A percentile compares a stretch with the other conserved stretches of the same genome.
Conservation (phyloP, 495 filamentous ascomycete species). For the Trichoderma gamsii region DNA sequence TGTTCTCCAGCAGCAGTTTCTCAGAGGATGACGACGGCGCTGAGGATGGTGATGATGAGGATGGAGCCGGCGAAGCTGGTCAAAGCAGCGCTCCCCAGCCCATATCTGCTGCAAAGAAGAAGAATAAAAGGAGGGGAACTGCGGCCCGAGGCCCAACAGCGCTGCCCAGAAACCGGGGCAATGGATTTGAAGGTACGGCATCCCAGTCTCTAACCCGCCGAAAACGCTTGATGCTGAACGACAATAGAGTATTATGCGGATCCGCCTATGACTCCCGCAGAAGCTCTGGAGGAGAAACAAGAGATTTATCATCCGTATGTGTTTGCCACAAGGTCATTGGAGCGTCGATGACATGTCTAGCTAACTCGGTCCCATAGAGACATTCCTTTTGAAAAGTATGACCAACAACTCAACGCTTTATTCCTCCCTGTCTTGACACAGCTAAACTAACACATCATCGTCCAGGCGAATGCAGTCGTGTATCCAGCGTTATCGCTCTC, state of each 20-base stretch:
- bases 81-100: not conserved
- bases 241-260: slow-evolving; percentile 66
- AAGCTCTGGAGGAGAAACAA: slow-evolving; percentile 53
- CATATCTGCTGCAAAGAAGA: slow-evolving; percentile 25
- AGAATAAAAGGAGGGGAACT: slow-evolving; percentile 24
- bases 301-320: slow-evolving; percentile 51
- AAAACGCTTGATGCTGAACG: slow-evolving; percentile 14
- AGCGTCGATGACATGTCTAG: slow-evolving; percentile 14
- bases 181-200: slow-evolving; percentile 41
- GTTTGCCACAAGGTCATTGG: not conserved
- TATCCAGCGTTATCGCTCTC: slow-evolving; percentile 70
- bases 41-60: not conserved
- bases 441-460: not conserved
- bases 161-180: slow-evolving; percentile 27
- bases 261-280: slow-evolving; percentile 63
- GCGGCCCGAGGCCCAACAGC: slow-evolving; percentile 19
- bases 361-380: slow-evolving; percentile 23
- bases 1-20: not conserved
- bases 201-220: not conserved
- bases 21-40: not conserved
- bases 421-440: not conserved
- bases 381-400: slow-evolving; percentile 36
- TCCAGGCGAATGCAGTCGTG: slow-evolving; percentile 75
- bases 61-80: not conserved
- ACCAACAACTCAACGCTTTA: not conserved